Base-by-base conservation (phyloP, 345 rosid genomes). In the Lenwebbia sp. region DNA sequence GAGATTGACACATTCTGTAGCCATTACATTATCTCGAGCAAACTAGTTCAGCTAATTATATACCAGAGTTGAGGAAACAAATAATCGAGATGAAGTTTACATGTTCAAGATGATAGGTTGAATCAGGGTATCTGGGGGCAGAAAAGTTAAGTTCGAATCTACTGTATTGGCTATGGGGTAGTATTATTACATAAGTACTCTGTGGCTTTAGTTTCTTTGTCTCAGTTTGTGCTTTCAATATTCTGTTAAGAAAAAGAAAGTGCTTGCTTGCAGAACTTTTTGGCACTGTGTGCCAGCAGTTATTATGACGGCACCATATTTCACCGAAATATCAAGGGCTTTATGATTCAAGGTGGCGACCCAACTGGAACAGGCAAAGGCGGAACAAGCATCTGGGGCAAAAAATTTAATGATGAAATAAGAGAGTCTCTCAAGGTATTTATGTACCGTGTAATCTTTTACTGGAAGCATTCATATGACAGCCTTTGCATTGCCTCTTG, bases 331-430 rank as follows among this genome's bases (percentile, higher is more conserved):
- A 95, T 97, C 76, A 97, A 96, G 88, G 98, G 99, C 57, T 97
- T 96, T 89, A 97, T 97, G 99, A 97, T 97, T 88, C 99, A 97
- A 92, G 99, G 99, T 40, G 99, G 99, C 83, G 99, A 97, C 88
- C 99, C 99, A 3, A 95, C 92, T 0, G 98, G 99, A 23, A 96
- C 98, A 0, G 99, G 99, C 70, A 97, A 97, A 92, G 99, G 99
- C 26, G 99, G 99, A 58, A 96, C 93, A 41, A 97, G 99, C 88
- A 97, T 97, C 81, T 97, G 99, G 99, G 99, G 96, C 84, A 97
- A 96, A 92, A 97, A 96, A 92, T 97, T 94, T 95, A 96, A 93
- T 88, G 99, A 97, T 84, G 99, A 97, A 94, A 95, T 97, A 52
- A 89, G 98, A 84, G 99, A 96, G 87, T 96, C 99, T 88, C 98